Base-by-base conservation (phyloP, 495 filamentous ascomycete species). In the Annulohypoxylon nitens region DNA sequence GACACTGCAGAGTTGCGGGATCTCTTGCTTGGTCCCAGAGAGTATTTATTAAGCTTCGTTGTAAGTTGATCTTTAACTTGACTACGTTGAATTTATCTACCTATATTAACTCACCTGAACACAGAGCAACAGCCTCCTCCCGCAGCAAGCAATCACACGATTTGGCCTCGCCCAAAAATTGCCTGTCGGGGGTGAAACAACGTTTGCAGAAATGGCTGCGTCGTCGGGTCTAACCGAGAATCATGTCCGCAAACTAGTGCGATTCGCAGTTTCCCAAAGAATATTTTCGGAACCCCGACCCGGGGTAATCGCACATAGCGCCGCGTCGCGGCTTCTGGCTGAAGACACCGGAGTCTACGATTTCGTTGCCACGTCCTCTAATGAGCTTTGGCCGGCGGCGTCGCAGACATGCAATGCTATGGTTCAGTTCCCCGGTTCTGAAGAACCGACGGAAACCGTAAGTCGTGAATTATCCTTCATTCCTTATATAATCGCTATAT, bases 221-320 rank as follows among this genome's bases (percentile, higher is more conserved):
- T 36, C 39, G 16, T 3, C 45, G 79, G 34, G 60, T 67, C 26
- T 75, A 69, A 59, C 62, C 63, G n/a, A 73, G 75, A 45, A 67
- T 8, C 67, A 80, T 41, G 53, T 84, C 23, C 69, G 76, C 25
- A 79, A 84, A 16, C 73, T 88, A 62, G 69, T 86, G 3, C 83
- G 84, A 7, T 81, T 84, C 72, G 85, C 81, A 1, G 85, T 86
- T 65, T 81, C 79, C 14, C 76, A 81, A 36, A 79, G 78, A 30
- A 79, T 87, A 43, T 88, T 88, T 78, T 61, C 63, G 2, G 85
- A 88, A 64, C 78, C 82, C 12, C 51, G 41, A 0, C 66, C 66
- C 0, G 69, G 69, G 5, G 47, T 71, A 5, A 41, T 78, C 18
- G 59, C 33, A n/a, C 75, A 58, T 78, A 81, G 18, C 75, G 78